Conservation (phyloP, 2,329 filamentous ascomycete genomes). For the Sclerotinia subarctica region DNA sequence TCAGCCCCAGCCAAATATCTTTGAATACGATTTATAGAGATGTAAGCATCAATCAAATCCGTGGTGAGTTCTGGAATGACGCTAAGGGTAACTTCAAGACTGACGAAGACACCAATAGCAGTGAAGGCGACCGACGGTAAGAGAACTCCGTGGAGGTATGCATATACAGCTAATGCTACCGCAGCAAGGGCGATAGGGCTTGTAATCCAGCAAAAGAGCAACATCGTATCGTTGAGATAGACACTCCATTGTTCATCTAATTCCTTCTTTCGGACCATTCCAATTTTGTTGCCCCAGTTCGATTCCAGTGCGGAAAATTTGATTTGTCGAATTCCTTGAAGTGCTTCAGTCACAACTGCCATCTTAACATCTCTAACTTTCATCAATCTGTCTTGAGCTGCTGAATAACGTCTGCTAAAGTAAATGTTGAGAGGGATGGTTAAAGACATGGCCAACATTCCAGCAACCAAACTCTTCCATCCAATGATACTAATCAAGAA, state of each 20-base stretch:
- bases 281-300: conserved; percentile 71
- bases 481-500: conserved; percentile 70
- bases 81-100: conserved; percentile 68
- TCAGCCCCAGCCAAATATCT: conserved; percentile 67
- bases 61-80: conserved; percentile 71
- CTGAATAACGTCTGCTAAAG: conserved; percentile 61
- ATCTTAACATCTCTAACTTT: conserved; percentile 73
- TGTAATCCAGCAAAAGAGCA: conserved; percentile 60
- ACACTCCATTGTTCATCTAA: conserved; percentile 63
- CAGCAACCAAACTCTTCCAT: conserved; percentile 64
- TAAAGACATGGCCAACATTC: conserved; percentile 60
- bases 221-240: conserved; percentile 45
- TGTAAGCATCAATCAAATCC: conserved; percentile 65
- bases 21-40: conserved; percentile 71
- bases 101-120: conserved; percentile 69
- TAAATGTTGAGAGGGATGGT: conserved; percentile 67
- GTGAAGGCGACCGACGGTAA: conserved; percentile 76
- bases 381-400: conserved; percentile 68
- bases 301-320: conserved; percentile 76
- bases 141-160: conserved; percentile 58
- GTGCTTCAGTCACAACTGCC: conserved; percentile 70
- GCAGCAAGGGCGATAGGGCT: conserved; percentile 72
- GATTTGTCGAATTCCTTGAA: conserved; percentile 79
- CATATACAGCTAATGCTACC: conserved; percentile 67
- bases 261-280: conserved; percentile 62